These are phyloP conservation scores for Coffea eugenioides DNA, from an alignment of 257 asterid species.

Conservation along the genomic window DNA sequence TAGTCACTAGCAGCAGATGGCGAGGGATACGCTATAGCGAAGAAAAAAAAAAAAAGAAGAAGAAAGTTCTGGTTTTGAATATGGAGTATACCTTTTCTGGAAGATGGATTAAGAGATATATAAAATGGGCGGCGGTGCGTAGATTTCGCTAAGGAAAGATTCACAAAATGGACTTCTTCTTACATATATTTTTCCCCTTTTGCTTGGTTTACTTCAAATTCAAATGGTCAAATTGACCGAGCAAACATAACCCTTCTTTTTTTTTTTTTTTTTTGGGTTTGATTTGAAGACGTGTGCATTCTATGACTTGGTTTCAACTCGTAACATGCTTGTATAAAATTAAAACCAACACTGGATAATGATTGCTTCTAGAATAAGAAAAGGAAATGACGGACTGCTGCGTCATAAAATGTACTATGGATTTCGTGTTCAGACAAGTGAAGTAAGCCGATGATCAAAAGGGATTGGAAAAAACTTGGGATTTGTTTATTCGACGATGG, in stretches of 20 bases:
- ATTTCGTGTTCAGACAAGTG: neutral
- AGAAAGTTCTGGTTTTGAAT: neutral
- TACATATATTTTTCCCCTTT: too few species aligned
- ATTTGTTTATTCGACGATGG: too few species aligned
- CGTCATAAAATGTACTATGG: too few species aligned
- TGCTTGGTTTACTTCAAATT: too few species aligned
- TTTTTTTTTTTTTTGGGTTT: too few species aligned
- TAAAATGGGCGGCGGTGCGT: neutral
- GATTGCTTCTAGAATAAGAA: slow-evolving; percentile 19
- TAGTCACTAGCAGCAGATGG: neutral
- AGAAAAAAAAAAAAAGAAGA: too few species aligned
- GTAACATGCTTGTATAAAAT: neutral
- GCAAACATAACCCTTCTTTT: too few species aligned
- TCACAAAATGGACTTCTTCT: neutral
- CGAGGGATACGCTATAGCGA: too few species aligned
- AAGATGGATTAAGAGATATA: neutral
- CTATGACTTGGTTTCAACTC: neutral
- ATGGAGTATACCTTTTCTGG: neutral
- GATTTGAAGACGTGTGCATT: neutral
- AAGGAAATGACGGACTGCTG: neutral
- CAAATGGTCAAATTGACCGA: neutral
- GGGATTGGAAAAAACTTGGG: neutral
- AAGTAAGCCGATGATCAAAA: neutral
- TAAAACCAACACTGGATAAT: neutral
- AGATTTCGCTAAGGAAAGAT: neutral